Base-by-base conservation (phyloP, 495 filamentous ascomycete species). In the Talaromyces nanjingensis region DNA sequence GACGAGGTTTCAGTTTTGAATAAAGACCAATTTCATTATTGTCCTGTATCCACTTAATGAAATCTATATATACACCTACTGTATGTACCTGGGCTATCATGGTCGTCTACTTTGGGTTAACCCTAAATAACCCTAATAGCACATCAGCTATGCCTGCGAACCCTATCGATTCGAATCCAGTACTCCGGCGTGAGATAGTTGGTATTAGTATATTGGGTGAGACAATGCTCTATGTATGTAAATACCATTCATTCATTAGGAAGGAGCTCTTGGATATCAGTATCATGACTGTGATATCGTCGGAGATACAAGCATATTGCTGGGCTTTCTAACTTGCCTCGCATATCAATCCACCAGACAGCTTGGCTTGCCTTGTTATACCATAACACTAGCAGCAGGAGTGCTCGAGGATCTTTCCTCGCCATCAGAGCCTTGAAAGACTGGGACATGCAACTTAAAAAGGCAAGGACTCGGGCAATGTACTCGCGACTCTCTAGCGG, bases 291-390 rank as follows among this genome's bases (percentile, higher is more conserved):
- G 14, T 64, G 33, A 52, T 59, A 53, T 29, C 52, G 62, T 62
- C 68, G 65, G 64, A 80, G 62, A 37, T 77, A 79, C 22, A 69
- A 54, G 60, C 76, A 77, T 45, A 79, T 80, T n/a, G 77, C 70
- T 34, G 67, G 76, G 59, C 73, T 72, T 68, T 79, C 76, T 27
- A 79, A 49, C 45, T 63, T 56, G 12, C 74, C 72, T 47, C 77
- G 65, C n/a, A 65, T 60, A 11, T 66, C 60, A 16, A 78, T 68
- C 67, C 71, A 80, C 77, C 77, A 79, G 34, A 65, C 57, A 25
- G 67, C 42, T 25, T 56, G 39, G 52, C 66, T 45, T 33, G 70
- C 59, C 56, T 71, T 71, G 1, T 63, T 66, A 69, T 75, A 79
- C 77, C 77, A 81, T 11, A 62, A n/a, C 16, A 22, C 45, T 33